Percentiles rank a stretch among this genome's conserved stretches.
Evolutionary conservation across 495 filamentous ascomycete genomes (phyloP).

Genomic region (Aspergillus olivimuriae): DNA sequence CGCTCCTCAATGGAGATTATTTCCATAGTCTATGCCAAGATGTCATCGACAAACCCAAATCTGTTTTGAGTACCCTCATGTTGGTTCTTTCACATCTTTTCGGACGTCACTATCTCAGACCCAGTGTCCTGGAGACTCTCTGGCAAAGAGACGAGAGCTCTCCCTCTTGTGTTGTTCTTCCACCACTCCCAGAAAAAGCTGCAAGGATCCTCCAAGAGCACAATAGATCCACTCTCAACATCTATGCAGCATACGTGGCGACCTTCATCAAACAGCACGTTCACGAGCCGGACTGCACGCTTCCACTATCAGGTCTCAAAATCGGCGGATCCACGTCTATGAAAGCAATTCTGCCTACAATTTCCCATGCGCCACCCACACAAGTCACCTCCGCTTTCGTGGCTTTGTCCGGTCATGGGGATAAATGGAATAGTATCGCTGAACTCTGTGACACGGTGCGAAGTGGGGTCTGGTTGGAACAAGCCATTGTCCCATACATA

Average conservation of each 20-base stretch:
- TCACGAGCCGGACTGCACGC: conserved; percentile 35
- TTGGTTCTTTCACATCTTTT: conserved; percentile 66
- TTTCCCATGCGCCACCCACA: conserved; percentile 14
- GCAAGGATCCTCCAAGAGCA: conserved; percentile 48
- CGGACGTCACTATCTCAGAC: conserved; percentile 42
- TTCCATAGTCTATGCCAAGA: conserved; percentile 56
- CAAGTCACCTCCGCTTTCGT: conserved; percentile 59
- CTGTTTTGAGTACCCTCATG: conserved; percentile 46
- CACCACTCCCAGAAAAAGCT: conserved; percentile 53
- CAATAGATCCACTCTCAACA: conserved; percentile 53
- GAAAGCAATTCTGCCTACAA: conserved; percentile 7
- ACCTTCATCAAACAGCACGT: conserved; percentile 63
- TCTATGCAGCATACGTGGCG: conserved; percentile 61
- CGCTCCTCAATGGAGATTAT: conserved; percentile 59
- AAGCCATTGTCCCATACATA: conserved; percentile 62
- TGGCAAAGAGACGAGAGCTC: conserved; percentile 38
- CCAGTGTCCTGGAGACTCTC: conserved; percentile 35
- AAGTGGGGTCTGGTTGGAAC: conserved; percentile 63
- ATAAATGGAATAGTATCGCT: conserved; percentile 52
- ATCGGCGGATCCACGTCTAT: conserved; percentile 27
- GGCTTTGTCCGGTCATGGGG: conserved; percentile 61
- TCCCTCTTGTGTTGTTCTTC: conserved; percentile 55
- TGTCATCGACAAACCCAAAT: conserved; percentile 28
- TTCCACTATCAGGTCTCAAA: conserved; percentile 52
- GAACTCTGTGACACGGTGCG: conserved; percentile 59